Evolutionary conservation across 1,284 basidiomycete genomes (phyloP), one percentile per base, ranked within the genome.

Genomic region (Ceratobasidium sp.): DNA sequence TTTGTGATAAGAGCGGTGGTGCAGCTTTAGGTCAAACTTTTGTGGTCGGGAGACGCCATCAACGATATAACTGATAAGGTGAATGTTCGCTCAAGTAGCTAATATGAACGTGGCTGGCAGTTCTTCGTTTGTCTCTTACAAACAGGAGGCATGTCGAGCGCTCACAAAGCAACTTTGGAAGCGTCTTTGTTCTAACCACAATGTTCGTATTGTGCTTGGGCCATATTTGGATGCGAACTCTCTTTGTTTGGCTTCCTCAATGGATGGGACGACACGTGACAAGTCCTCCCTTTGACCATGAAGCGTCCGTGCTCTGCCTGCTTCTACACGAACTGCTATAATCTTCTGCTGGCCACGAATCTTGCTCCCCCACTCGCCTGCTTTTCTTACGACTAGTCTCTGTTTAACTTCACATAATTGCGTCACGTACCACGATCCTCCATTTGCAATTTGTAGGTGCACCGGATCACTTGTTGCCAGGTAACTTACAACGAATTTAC

Each of bases 211-310:
- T n/a, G n/a, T n/a, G n/a, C n/a, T n/a, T n/a, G n/a, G 55, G 28
- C 2, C 28, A 14, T 46, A n/a, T 64, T 64, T 64, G 63, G 63
- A n/a, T 30, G n/a, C 18, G 44, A 1, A 6, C 18, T 11, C 23
- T n/a, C n/a, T 47, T 66, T 38, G 47, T 66, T 66, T 50, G 47
- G 8, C 44, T n/a, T n/a, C 26, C n/a, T 63, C 47, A 50, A 50
- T 43, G 52, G 64, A 54, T n/a, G 47, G 5, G 16, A 18, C 28
- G 64, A 43, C 64, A 69, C 64, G 64, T 69, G 64, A 69, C 64
- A 69, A 52, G 2, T 46, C 9, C 18, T 55, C 52, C 63, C 64
- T 69, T 69, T 69, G 64, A 69, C 64, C 50, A 69, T 69, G 64
- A 55, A 69, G 52, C 50, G 44, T 14, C 21, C 44, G 52, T 35